A percentile compares a stretch with the other conserved stretches of the same genome.
Conservation (phyloP, 192 early-diverging fungal species). For the Coemansia sp. region DNA sequence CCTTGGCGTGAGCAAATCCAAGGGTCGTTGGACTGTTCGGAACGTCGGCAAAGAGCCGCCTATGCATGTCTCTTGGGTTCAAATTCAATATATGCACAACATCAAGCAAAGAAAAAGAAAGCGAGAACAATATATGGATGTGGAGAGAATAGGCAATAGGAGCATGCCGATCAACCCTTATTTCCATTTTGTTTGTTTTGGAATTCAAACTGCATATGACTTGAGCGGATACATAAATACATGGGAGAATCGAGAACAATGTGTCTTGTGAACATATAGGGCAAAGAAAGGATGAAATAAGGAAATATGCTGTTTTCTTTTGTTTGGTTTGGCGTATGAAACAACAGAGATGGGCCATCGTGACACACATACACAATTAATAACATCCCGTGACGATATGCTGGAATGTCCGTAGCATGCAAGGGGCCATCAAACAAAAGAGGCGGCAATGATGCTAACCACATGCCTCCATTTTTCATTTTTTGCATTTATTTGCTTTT, state of each 20-base stretch:
- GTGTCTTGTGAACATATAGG: not conserved
- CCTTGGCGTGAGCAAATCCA: not conserved
- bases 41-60: not conserved
- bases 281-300: not conserved
- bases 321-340: not conserved
- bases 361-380: constrained; percentile 3
- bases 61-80: not conserved
- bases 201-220: not conserved
- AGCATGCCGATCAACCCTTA: not conserved
- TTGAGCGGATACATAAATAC: constrained; percentile 1
- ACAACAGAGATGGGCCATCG: not conserved
- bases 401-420: not conserved
- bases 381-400: not conserved
- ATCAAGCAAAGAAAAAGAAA: not conserved
- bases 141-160: constrained; percentile 1
- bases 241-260: constrained; percentile 1
- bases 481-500: constrained; percentile 10
- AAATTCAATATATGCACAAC: constrained; percentile 5
- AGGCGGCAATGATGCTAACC: not conserved
- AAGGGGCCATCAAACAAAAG: constrained; percentile 7
- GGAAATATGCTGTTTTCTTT: not conserved
- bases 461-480: constrained; percentile 1
- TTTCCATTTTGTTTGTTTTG: not conserved
- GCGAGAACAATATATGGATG: not conserved
- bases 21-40: not conserved